Conservation (phyloP, 1,284 basidiomycete species). For the Xerocomus amazonicus region DNA sequence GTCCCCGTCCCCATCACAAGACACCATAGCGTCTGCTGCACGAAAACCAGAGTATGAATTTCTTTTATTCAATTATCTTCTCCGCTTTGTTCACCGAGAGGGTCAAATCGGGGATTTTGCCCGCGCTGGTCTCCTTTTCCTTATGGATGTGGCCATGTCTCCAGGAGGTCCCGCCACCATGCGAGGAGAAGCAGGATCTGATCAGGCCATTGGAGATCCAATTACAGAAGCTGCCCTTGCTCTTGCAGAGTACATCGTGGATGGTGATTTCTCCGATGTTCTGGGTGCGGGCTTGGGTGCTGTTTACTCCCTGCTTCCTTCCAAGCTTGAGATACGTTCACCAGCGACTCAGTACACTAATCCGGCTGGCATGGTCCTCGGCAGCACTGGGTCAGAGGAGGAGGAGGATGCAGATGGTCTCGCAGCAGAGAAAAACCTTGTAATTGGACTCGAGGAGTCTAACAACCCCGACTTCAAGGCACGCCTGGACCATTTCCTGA, state of each 20-base stretch:
- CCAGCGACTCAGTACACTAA: conserved; percentile 41
- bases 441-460: conserved; percentile 72
- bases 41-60: conserved; percentile 91
- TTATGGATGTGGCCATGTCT: conserved; percentile 93
- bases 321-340: conserved; percentile 72
- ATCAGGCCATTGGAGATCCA: conserved; percentile 49
- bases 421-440: conserved; percentile 47
- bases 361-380: conserved; percentile 60
- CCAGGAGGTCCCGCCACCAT: conserved; percentile 51
- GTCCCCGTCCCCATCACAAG: conserved; percentile 60
- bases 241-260: conserved; percentile 89
- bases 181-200: conserved; percentile 27
- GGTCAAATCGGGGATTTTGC: conserved; percentile 93
- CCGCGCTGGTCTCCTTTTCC: conserved; percentile 84
- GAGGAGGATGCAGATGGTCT: conserved; percentile 55
- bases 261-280: conserved; percentile 96
- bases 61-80: conserved; percentile 90
- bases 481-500: conserved; percentile 85
- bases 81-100: conserved; percentile 94
- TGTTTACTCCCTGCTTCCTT: conserved; percentile 88
- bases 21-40: conserved; percentile 51
- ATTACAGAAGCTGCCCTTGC: conserved; percentile 79
- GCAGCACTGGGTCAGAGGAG: conserved; percentile 51
- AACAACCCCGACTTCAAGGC: conserved; percentile 72
- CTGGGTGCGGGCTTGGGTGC: conserved; percentile 92